These are phyloP conservation scores for Smithsoniella earleae DNA, from an alignment of 163 green algal genomes.

Conservation along the genomic window DNA sequence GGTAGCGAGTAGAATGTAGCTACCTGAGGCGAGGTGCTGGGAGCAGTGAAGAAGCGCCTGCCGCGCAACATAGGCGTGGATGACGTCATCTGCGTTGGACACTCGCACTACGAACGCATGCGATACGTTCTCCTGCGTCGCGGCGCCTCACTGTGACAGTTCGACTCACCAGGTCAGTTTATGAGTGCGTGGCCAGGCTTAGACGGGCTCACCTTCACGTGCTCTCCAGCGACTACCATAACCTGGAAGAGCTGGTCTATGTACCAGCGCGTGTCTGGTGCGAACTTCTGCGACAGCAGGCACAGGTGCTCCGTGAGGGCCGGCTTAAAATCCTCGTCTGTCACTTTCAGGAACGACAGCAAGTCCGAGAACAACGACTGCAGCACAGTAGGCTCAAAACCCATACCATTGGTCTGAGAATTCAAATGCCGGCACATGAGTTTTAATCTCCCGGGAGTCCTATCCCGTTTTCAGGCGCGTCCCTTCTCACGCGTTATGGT, in stretches of 20 bases:
- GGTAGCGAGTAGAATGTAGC: conserved; percentile 50
- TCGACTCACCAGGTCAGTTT: conserved; percentile 20
- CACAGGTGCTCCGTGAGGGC: conserved; percentile 87
- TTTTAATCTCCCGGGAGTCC: no score
- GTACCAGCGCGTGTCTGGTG: conserved; percentile 83
- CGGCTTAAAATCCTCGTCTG: conserved; percentile 85
- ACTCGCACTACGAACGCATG: conserved; percentile 32
- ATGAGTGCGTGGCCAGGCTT: background rate
- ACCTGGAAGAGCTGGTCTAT: conserved; percentile 68
- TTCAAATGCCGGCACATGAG: no score
- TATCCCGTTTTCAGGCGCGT: no score
- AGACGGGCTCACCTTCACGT: conserved; percentile 69
- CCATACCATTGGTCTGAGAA: no score
- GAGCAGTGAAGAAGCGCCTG: background rate
- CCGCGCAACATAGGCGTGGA: conserved; percentile 2
- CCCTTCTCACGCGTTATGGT: no score
- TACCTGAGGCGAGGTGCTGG: conserved; percentile 35
- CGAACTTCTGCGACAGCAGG: conserved; percentile 70
- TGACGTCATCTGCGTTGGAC: conserved; percentile 17
- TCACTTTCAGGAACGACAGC: conserved; percentile 83
- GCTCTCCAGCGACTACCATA: conserved; percentile 60
- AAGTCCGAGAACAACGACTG: conserved; percentile 79
- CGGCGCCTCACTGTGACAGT: conserved; percentile 19
- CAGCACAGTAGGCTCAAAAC: no score
- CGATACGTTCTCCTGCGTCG: conserved; percentile 30